A percentile compares a stretch with the other conserved stretches of the same genome.
These are phyloP conservation scores for Geotrichum klebahnii DNA, from an alignment of 1,139 yeast genomes.

Conservation along the genomic window DNA sequence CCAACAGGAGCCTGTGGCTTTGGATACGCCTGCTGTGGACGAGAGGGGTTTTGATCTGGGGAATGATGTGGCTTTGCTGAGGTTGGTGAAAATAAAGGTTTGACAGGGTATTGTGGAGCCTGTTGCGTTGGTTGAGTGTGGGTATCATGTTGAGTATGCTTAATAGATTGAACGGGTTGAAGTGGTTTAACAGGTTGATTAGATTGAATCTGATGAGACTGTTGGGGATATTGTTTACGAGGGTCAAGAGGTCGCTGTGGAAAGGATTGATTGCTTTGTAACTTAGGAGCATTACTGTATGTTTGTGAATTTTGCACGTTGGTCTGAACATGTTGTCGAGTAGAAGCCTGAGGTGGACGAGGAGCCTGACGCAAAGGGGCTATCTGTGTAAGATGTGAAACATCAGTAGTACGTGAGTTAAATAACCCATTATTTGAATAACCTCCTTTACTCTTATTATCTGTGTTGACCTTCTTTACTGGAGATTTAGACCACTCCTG, in stretches of 20 bases:
- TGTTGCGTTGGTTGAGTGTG: neutral
- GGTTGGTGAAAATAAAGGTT: neutral
- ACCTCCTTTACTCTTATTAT: slow-evolving; percentile 16
- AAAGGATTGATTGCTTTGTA: too few species aligned
- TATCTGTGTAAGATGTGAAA: slow-evolving; percentile 31
- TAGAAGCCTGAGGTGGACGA: slow-evolving; percentile 5
- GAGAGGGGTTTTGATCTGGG: too few species aligned
- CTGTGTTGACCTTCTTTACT: too few species aligned
- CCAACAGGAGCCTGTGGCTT: neutral
- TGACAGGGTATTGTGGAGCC: neutral
- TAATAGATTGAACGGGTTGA: neutral
- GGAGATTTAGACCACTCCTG: slow-evolving; percentile 37
- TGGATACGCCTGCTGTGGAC: too few species aligned
- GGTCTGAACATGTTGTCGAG: slow-evolving; percentile 5
- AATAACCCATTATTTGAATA: slow-evolving; percentile 5
- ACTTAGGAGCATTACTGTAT: too few species aligned
- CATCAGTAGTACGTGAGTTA: slow-evolving; percentile 27
- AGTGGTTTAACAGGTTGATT: too few species aligned
- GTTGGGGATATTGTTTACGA: too few species aligned
- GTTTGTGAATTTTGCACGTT: slow-evolving; percentile 4
- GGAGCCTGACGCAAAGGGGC: slow-evolving; percentile 36
- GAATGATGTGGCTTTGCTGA: neutral
- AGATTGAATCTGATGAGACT: too few species aligned
- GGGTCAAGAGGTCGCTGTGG: too few species aligned
- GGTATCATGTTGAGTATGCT: neutral